These are phyloP conservation scores for Liriodendron chinense DNA, from an alignment of 164 flowering plant genomes.

Conservation along the genomic window DNA sequence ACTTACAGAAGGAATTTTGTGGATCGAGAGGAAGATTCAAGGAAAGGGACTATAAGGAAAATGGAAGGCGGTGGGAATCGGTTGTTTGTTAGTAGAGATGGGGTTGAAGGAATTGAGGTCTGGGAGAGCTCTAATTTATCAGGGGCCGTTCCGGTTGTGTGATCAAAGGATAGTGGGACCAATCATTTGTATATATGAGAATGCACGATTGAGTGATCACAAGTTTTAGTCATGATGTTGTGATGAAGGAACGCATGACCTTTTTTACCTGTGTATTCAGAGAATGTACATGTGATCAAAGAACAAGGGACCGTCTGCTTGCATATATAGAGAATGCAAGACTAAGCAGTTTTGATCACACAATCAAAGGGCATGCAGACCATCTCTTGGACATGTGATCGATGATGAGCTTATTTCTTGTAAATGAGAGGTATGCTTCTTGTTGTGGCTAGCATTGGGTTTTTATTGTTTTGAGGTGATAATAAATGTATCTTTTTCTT, in stretches of 20 bases:
- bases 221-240: background rate
- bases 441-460: too few relatives aligned
- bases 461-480: too few relatives aligned
- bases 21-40: slow-evolving; percentile 52
- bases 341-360: too few relatives aligned
- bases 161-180: slow-evolving; percentile 2
- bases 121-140: slow-evolving; percentile 79
- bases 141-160: slow-evolving; percentile 28
- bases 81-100: slow-evolving; percentile 75
- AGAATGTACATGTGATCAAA: too few relatives aligned
- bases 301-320: too few relatives aligned
- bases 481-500: too few relatives aligned
- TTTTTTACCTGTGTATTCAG: too few relatives aligned
- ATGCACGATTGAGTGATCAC: background rate
- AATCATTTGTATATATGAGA: background rate
- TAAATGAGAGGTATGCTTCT: background rate
- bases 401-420: background rate
- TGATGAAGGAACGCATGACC: background rate
- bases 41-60: slow-evolving; percentile 54
- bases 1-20: slow-evolving; percentile 72
- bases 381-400: too few relatives aligned
- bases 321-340: too few relatives aligned
- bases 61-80: slow-evolving; percentile 88
- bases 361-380: too few relatives aligned
- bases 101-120: slow-evolving; percentile 84